phyloP scores from a whole-genome alignment of 1,139 yeast species.

The Protomyces macrosporus region DNA sequence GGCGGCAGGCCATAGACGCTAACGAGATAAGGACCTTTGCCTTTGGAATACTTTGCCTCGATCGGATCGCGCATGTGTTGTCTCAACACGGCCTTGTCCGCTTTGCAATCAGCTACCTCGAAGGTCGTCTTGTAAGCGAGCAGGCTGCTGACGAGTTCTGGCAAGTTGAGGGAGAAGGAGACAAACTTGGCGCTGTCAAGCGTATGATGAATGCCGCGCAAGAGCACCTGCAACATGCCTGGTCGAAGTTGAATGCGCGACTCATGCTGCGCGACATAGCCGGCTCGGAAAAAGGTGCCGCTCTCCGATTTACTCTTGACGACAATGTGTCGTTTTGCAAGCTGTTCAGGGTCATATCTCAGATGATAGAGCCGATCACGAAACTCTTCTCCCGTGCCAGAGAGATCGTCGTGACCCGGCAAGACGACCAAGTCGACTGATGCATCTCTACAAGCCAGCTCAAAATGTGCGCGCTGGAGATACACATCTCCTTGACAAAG shows the following conservation, averaged over 20 bases:
- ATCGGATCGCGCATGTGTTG: slow-evolving; percentile 62
- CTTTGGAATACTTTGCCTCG: slow-evolving; percentile 73
- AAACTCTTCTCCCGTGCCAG: neutral
- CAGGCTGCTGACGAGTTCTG: slow-evolving; percentile 54
- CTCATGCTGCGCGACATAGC: slow-evolving; percentile 33
- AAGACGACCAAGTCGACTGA: neutral
- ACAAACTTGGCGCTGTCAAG: slow-evolving; percentile 41
- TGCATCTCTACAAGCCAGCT: slow-evolving; percentile 26
- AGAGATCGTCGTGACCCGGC: slow-evolving; percentile 5
- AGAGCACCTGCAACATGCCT: slow-evolving; percentile 48
- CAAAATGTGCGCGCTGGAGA: neutral
- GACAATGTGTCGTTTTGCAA: slow-evolving; percentile 35
- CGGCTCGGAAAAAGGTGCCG: slow-evolving; percentile 26
- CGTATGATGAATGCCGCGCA: slow-evolving; percentile 31
- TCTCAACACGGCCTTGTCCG: slow-evolving; percentile 53
- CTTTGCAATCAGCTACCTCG: neutral
- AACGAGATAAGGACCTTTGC: slow-evolving; percentile 46
- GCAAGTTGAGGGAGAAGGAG: slow-evolving; percentile 51
- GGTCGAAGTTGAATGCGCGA: slow-evolving; percentile 36
- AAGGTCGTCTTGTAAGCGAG: slow-evolving; percentile 44
- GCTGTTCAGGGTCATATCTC: slow-evolving; percentile 26
- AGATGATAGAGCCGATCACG: slow-evolving; percentile 3
- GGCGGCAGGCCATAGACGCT: slow-evolving; percentile 69
- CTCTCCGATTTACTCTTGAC: neutral
- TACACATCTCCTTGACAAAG: slow-evolving; percentile 1